Conservation (phyloP, 1,139 yeast genomes). For the Lipomyces yarrowii region DNA sequence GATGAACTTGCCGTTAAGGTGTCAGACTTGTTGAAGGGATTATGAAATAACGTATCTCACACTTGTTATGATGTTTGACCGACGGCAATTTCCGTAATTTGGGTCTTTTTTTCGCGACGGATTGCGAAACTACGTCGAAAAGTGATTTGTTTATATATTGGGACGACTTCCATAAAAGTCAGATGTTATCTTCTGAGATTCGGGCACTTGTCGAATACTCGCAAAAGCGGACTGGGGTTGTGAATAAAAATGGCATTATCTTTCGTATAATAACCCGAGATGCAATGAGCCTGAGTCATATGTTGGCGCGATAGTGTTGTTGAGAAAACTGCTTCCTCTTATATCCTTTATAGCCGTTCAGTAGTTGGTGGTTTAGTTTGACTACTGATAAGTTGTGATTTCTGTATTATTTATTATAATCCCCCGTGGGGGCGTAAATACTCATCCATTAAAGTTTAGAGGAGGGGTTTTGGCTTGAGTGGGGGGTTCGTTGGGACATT, state of each 20-base stretch:
- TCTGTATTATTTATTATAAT: neutral
- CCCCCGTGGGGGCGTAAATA: neutral
- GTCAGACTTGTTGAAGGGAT: conserved; percentile 38
- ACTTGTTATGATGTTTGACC: neutral
- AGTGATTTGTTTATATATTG: neutral
- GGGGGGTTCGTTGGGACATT: neutral
- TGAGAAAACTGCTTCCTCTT: too few species aligned
- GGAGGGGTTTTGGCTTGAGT: neutral
- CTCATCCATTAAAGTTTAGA: neutral
- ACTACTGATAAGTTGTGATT: too few species aligned
- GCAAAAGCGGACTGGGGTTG: too few species aligned
- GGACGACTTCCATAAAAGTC: neutral
- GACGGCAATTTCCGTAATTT: neutral
- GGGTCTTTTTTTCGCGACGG: neutral
- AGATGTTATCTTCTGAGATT: too few species aligned
- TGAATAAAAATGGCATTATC: too few species aligned
- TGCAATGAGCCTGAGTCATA: too few species aligned
- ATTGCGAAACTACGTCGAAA: neutral
- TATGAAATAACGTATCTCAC: neutral
- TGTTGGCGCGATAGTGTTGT: too few species aligned
- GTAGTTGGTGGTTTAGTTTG: too few species aligned
- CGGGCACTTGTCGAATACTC: too few species aligned
- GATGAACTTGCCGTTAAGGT: conserved; percentile 59
- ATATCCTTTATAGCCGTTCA: too few species aligned
- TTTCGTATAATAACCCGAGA: too few species aligned